These are phyloP conservation scores for Abrus pulchellus DNA, from an alignment of 306 rosid genomes.

Conservation along the genomic window DNA sequence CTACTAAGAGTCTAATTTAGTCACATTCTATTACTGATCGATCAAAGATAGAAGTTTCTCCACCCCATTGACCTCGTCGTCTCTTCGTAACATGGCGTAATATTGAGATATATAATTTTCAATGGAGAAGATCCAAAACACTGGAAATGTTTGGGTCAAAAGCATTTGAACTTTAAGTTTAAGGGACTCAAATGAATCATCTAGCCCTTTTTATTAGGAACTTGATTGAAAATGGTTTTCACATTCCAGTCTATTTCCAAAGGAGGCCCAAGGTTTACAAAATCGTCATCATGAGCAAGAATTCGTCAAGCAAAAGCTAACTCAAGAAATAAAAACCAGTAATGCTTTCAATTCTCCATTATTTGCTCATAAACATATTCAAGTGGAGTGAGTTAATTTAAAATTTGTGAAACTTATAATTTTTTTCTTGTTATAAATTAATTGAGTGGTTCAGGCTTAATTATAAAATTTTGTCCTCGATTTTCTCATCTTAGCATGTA, in stretches of 20 bases:
- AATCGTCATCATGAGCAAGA: conserved; percentile 35
- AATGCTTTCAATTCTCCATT: not conserved
- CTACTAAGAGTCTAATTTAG: not conserved
- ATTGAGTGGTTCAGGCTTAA: too few species aligned
- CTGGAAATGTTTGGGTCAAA: not conserved
- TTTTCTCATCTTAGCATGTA: too few species aligned
- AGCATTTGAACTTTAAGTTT: too few species aligned
- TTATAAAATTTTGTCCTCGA: too few species aligned
- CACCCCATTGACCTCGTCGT: conserved; percentile 18
- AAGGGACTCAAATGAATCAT: not conserved
- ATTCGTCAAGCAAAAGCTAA: conserved; percentile 21
- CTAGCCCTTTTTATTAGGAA: too few species aligned
- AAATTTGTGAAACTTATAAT: too few species aligned
- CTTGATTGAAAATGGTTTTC: not conserved
- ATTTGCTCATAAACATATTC: not conserved
- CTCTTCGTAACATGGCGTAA: not conserved
- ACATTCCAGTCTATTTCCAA: conserved; percentile 11
- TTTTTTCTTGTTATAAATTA: too few species aligned
- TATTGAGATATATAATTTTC: conserved; percentile 27
- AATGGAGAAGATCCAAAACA: conserved; percentile 10
- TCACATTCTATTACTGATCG: too few species aligned
- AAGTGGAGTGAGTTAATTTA: too few species aligned
- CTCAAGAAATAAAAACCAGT: not conserved
- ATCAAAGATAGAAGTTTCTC: conserved; percentile 36
- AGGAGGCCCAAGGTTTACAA: conserved; percentile 33